Conservation (phyloP, 495 filamentous ascomycete genomes). For the Podospora anserina region DNA sequence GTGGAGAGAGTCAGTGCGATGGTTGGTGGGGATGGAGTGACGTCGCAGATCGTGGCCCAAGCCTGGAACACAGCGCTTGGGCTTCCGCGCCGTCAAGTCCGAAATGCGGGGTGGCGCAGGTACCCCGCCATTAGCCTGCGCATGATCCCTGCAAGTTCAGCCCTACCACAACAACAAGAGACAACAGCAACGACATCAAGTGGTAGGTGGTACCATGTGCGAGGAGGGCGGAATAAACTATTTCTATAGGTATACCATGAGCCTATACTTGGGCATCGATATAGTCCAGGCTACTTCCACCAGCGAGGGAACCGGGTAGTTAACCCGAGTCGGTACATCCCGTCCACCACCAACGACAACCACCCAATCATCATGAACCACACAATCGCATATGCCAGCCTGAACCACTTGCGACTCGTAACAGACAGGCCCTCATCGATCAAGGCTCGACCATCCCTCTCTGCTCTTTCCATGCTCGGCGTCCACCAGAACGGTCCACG, state of each 20-base stretch:
- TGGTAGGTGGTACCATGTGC: background rate
- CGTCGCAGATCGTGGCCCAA: background rate
- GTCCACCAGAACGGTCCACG: background rate
- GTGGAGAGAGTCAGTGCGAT: constrained; percentile 1
- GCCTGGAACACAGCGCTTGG: background rate
- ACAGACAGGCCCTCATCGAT: background rate
- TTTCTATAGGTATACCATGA: background rate
- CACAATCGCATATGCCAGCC: background rate
- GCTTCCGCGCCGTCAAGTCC: background rate
- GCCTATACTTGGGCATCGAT: background rate
- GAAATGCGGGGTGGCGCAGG: constrained; percentile 1
- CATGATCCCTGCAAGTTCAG: background rate
- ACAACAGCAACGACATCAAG: background rate
- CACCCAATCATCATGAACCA: background rate
- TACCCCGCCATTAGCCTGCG: constrained; percentile 4
- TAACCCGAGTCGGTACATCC: background rate
- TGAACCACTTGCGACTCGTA: background rate
- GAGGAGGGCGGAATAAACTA: background rate
- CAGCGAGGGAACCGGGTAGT: background rate
- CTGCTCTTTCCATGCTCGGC: background rate
- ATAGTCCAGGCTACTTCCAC: background rate
- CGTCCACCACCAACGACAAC: background rate
- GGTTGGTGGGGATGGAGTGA: constrained; percentile 1
- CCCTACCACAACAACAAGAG: background rate
- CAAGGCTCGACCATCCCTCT: background rate